A percentile compares a stretch with the other conserved stretches of the same genome.
These are phyloP conservation scores for Prunus mira DNA, from an alignment of 306 rosid species.

Conservation along the genomic window DNA sequence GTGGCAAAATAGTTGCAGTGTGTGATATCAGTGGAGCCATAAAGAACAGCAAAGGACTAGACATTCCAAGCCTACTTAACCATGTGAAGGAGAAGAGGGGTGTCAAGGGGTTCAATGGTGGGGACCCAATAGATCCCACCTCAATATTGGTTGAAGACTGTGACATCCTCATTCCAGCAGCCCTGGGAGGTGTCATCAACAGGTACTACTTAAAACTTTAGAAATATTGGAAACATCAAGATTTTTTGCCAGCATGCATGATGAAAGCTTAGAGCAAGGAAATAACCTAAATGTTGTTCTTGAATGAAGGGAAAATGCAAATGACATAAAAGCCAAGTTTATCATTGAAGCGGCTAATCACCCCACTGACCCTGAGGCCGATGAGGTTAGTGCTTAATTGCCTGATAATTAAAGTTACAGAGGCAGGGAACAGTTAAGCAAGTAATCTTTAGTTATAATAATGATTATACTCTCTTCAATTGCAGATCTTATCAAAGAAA, in stretches of 20 bases:
- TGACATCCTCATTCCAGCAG: slow-evolving; percentile 88
- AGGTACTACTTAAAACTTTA: slow-evolving; percentile 9
- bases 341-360: slow-evolving; percentile 94
- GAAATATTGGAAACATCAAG: background rate
- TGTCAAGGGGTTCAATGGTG: slow-evolving; percentile 73
- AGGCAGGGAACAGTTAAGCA: background rate
- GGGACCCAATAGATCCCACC: slow-evolving; percentile 50
- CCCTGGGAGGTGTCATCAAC: slow-evolving; percentile 97
- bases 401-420: background rate
- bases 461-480: background rate
- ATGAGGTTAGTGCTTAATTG: slow-evolving; percentile 51
- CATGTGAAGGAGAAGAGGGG: slow-evolving; percentile 55
- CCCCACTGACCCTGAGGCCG: slow-evolving; percentile 97
- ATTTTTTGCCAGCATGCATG: background rate
- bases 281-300: background rate
- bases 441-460: background rate
- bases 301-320: slow-evolving; percentile 70
- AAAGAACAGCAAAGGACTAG: slow-evolving; percentile 67
- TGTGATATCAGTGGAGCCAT: slow-evolving; percentile 87
- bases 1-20: slow-evolving; percentile 85
- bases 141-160: slow-evolving; percentile 75
- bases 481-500: slow-evolving; percentile 74
- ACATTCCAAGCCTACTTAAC: slow-evolving; percentile 64
- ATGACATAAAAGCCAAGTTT: slow-evolving; percentile 74
- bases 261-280: background rate